A percentile compares a stretch with the other conserved stretches of the same genome.
These are phyloP conservation scores for Lentinula edodes DNA, from an alignment of 768 basidiomycete genomes.

Conservation along the genomic window DNA sequence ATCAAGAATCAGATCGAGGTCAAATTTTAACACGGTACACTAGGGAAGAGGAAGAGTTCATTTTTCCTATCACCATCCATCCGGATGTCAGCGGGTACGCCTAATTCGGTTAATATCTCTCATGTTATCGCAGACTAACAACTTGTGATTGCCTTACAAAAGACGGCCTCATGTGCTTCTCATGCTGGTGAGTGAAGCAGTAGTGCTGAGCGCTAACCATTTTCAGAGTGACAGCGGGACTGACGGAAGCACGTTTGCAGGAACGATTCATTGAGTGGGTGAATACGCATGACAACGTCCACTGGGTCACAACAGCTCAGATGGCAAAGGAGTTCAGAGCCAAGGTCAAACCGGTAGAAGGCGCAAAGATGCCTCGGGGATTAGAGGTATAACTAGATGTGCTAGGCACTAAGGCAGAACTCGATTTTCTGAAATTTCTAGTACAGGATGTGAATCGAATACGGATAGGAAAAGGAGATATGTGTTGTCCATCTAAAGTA, in stretches of 20 bases:
- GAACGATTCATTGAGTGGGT: conserved; percentile 75
- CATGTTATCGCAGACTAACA: conserved; percentile 3
- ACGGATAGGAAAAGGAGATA: too few relatives aligned
- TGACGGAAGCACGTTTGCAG: conserved; percentile 19
- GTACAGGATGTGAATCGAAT: too few relatives aligned
- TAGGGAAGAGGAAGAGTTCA: conserved; percentile 58
- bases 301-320: conserved; percentile 68
- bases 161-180: conserved; percentile 67
- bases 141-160: not conserved
- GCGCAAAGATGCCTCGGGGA: conserved; percentile 54
- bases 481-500: too few relatives aligned
- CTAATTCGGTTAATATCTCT: not conserved
- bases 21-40: conserved; percentile 5
- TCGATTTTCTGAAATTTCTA: too few relatives aligned
- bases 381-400: conserved; percentile 11
- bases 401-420: too few relatives aligned
- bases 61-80: conserved; percentile 73
- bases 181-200: conserved; percentile 42
- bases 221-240: not conserved
- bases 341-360: conserved; percentile 39
- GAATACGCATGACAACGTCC: conserved; percentile 60
- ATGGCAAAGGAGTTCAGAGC: conserved; percentile 60
- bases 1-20: not conserved
- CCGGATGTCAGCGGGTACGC: conserved; percentile 69
- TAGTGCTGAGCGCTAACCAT: too few relatives aligned